Conservation (phyloP, 2,329 filamentous ascomycete genomes). For the Stromatinia cepivora region DNA sequence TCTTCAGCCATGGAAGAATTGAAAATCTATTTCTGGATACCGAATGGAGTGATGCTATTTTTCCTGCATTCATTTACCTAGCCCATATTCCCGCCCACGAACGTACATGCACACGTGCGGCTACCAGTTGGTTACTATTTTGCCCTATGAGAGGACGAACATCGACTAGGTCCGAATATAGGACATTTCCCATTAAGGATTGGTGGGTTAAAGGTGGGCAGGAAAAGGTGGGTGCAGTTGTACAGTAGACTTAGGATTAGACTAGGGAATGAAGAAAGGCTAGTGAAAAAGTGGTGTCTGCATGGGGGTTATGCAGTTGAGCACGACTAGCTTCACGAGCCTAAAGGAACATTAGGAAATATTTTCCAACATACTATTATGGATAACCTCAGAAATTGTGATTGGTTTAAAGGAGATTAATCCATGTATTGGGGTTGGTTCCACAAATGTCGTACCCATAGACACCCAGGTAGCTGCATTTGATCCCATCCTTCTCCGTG, state of each 20-base stretch:
- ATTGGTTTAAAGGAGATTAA: slow-evolving; percentile 5
- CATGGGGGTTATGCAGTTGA: slow-evolving; percentile 14
- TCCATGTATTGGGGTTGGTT: slow-evolving; percentile 6
- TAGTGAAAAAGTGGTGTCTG: slow-evolving; percentile 5
- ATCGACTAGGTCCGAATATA: slow-evolving; percentile 21
- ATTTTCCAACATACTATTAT: slow-evolving; percentile 3
- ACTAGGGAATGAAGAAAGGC: slow-evolving; percentile 12
- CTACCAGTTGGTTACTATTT: slow-evolving; percentile 31
- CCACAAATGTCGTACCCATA: slow-evolving; percentile 4
- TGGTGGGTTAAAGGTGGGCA: slow-evolving; percentile 13
- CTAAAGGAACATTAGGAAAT: slow-evolving; percentile 14
- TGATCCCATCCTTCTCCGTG: slow-evolving; percentile 19
- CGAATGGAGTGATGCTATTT: slow-evolving; percentile 42
- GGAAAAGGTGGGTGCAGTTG: slow-evolving; percentile 17
- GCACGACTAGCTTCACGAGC: slow-evolving; percentile 11
- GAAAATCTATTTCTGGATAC: slow-evolving; percentile 27
- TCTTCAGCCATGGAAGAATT: slow-evolving; percentile 23
- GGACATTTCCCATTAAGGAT: slow-evolving; percentile 14
- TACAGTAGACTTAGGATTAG: not conserved
- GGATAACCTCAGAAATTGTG: not conserved
- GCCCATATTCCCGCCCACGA: slow-evolving; percentile 33
- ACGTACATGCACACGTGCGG: slow-evolving; percentile 39
- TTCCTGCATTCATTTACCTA: slow-evolving; percentile 40
- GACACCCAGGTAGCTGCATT: not conserved
- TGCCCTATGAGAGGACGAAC: slow-evolving; percentile 24